phyloP scores from a whole-genome alignment of 257 asterid species.

The Cruciata laevipes region DNA sequence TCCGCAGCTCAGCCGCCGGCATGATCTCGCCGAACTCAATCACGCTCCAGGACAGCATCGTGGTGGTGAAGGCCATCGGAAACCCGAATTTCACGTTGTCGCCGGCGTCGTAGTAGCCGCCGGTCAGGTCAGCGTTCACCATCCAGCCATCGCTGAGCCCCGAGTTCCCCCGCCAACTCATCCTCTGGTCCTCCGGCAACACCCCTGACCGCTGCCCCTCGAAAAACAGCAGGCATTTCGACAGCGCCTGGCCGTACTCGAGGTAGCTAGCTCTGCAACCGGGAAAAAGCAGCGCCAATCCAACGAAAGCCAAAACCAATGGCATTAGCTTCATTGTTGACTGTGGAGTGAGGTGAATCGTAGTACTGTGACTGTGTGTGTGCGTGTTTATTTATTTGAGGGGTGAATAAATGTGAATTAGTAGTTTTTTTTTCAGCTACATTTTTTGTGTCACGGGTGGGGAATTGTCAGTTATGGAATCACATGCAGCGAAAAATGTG shows the following conservation, averaged over 20 bases:
- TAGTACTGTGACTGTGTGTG: background rate
- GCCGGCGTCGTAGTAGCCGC: conserved; percentile 97
- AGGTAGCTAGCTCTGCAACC: conserved; percentile 35
- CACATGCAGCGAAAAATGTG: conserved; percentile 42
- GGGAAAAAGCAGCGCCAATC: conserved; percentile 12
- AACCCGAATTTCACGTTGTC: conserved; percentile 83
- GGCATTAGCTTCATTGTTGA: conserved; percentile 22
- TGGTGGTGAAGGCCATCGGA: conserved; percentile 97
- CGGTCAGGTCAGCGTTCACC: conserved; percentile 56
- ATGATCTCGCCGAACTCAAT: conserved; percentile 64
- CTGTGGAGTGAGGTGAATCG: background rate
- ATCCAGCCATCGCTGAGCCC: conserved; percentile 80
- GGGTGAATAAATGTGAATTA: background rate
- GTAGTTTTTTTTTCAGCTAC: conserved; percentile 10
- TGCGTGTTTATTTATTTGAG: background rate
- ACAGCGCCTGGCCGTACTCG: conserved; percentile 71
- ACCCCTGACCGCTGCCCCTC: conserved; percentile 93
- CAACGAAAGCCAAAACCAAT: conserved; percentile 18
- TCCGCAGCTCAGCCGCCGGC: conserved; percentile 70
- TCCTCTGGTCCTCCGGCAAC: conserved; percentile 73
- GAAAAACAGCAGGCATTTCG: conserved; percentile 73
- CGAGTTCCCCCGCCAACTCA: conserved; percentile 77
- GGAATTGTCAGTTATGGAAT: conserved; percentile 37
- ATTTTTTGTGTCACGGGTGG: conserved; percentile 39
- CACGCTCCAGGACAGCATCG: conserved; percentile 95